Evolutionary conservation across 345 rosid genomes (phyloP).

Genomic region (Acer campestre): DNA sequence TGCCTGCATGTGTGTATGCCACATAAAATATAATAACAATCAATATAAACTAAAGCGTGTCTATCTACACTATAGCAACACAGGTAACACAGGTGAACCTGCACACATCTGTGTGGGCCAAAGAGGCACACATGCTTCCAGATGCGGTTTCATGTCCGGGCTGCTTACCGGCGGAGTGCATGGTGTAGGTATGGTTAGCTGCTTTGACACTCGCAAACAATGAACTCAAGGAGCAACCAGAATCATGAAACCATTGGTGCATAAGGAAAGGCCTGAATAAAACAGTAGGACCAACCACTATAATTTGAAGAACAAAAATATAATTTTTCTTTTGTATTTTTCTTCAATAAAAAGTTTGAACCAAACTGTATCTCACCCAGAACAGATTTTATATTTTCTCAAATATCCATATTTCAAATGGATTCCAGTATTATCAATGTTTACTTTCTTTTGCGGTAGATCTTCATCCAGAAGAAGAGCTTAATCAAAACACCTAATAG

Average conservation of each 20-base stretch:
- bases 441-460: not conserved
- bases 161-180: too few species aligned
- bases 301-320: not conserved
- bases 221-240: too few species aligned
- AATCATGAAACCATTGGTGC: too few species aligned
- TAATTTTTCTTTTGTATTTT: not conserved
- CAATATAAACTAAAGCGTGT: not conserved
- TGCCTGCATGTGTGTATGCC: not conserved
- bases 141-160: too few species aligned
- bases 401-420: not conserved
- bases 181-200: too few species aligned
- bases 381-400: not conserved
- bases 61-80: not conserved
- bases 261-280: too few species aligned
- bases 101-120: not conserved
- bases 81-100: not conserved
- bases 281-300: too few species aligned
- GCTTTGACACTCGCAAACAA: too few species aligned
- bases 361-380: not conserved
- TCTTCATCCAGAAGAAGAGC: not conserved
- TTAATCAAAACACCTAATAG: not conserved
- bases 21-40: not conserved
- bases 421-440: not conserved
- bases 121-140: too few species aligned
- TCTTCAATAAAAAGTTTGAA: not conserved